These are phyloP conservation scores for Solanum chmielewskii DNA, from an alignment of 257 asterid species.

Conservation along the genomic window DNA sequence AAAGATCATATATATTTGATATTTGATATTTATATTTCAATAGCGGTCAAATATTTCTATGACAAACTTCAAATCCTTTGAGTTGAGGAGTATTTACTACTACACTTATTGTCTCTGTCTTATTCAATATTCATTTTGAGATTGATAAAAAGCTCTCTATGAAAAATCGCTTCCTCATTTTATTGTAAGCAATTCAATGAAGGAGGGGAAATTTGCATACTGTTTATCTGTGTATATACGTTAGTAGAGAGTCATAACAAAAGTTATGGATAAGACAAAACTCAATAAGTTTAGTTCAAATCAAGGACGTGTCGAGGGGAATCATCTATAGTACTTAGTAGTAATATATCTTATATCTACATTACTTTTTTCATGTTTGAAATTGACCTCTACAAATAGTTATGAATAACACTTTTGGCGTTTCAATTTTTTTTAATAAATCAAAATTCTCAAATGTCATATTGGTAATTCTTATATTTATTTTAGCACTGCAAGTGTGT, in stretches of 20 bases:
- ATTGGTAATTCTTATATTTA: background rate
- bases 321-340: background rate
- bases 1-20: background rate
- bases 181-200: background rate
- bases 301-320: no score
- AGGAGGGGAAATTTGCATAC: background rate
- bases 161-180: background rate
- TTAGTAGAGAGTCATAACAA: background rate
- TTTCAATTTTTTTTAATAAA: no score
- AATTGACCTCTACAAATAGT: background rate
- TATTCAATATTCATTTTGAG: background rate
- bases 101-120: background rate
- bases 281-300: background rate
- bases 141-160: background rate
- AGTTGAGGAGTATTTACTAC: background rate
- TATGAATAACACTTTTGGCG: background rate
- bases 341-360: background rate
- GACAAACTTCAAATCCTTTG: background rate
- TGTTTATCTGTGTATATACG: background rate
- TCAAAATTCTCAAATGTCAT: no score
- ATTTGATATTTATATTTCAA: background rate
- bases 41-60: background rate
- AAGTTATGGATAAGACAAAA: background rate
- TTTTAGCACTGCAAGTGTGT: no score
- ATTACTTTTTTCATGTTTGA: background rate